Evolutionary conservation across 176 grass and related monocot species (phyloP).

Genomic region (Rhynchospora tenuis): DNA sequence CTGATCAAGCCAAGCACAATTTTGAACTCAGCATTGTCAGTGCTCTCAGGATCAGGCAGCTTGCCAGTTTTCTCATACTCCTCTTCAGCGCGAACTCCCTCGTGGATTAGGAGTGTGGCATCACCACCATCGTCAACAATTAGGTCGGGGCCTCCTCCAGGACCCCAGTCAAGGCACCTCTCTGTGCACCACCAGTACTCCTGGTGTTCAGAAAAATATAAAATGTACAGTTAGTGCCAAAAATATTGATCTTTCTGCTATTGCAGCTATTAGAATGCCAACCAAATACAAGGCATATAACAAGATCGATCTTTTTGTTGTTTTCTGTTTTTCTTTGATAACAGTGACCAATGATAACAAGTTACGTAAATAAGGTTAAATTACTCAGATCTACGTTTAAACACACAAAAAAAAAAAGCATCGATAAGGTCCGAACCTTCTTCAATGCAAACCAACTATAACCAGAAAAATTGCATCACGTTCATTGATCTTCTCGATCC

Average conservation of each 20-base stretch:
- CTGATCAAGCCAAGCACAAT: conserved; percentile 82
- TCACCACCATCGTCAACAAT: conserved; percentile 92
- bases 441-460: background rate
- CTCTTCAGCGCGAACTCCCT: conserved; percentile 90
- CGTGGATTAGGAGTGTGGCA: conserved; percentile 87
- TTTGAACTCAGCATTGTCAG: conserved; percentile 98
- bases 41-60: conserved; percentile 65
- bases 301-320: background rate
- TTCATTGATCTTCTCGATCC: background rate
- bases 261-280: background rate
- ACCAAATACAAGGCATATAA: background rate
- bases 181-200: conserved; percentile 99
- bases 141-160: conserved; percentile 67
- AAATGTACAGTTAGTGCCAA: background rate
- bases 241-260: background rate
- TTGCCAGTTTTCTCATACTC: conserved; percentile 68
- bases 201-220: conserved; percentile 20
- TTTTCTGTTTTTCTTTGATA: background rate
- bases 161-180: conserved; percentile 90
- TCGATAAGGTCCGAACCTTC: background rate
- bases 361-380: background rate
- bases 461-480: background rate
- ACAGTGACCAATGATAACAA: background rate
- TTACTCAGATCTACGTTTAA: conserved; percentile 3
- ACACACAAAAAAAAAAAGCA: background rate